A percentile compares a stretch with the other conserved stretches of the same genome.
Evolutionary conservation across 2,329 filamentous ascomycete species (phyloP).

Genomic region (Cylindrodendrum hubeiense): DNA sequence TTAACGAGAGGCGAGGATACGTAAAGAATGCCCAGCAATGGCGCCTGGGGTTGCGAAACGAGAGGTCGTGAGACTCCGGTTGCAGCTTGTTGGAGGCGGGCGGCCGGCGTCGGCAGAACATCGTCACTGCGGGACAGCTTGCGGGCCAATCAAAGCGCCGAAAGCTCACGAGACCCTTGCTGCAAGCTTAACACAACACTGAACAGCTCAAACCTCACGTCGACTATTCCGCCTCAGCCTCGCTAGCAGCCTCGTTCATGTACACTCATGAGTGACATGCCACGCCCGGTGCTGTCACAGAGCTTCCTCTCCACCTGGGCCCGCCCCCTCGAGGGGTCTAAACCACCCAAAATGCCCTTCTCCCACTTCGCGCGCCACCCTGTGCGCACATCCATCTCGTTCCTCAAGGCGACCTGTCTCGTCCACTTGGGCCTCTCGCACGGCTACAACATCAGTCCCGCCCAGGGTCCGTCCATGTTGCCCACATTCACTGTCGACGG

Average conservation of each 20-base stretch:
- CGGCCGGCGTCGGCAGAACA: conserved; percentile 42
- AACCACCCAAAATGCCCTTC: conserved; percentile 37
- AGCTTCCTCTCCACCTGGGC: neutral
- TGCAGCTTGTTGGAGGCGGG: conserved; percentile 28
- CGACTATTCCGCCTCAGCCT: neutral
- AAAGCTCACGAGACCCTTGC: conserved; percentile 23
- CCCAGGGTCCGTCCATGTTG: conserved; percentile 86
- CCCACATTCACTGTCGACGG: conserved; percentile 80
- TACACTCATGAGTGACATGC: conserved; percentile 14
- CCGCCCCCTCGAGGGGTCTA: conserved; percentile 13
- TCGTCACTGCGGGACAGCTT: conserved; percentile 36
- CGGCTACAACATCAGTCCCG: conserved; percentile 69
- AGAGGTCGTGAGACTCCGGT: conserved; percentile 25
- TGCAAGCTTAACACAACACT: conserved; percentile 21
- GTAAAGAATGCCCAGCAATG: conserved; percentile 27
- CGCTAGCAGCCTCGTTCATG: neutral
- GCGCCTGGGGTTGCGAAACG: conserved; percentile 23
- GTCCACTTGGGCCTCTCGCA: conserved; percentile 66
- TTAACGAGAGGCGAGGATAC: neutral
- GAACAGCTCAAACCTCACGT: conserved; percentile 12
- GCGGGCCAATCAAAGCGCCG: conserved; percentile 32
- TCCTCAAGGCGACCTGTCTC: conserved; percentile 56
- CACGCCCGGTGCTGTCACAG: conserved; percentile 1
- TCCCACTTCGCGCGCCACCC: conserved; percentile 55
- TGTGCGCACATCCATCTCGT: conserved; percentile 50